Evolutionary conservation across 2,329 filamentous ascomycete genomes (phyloP).

Genomic region (Sclerotinia spermophila): DNA sequence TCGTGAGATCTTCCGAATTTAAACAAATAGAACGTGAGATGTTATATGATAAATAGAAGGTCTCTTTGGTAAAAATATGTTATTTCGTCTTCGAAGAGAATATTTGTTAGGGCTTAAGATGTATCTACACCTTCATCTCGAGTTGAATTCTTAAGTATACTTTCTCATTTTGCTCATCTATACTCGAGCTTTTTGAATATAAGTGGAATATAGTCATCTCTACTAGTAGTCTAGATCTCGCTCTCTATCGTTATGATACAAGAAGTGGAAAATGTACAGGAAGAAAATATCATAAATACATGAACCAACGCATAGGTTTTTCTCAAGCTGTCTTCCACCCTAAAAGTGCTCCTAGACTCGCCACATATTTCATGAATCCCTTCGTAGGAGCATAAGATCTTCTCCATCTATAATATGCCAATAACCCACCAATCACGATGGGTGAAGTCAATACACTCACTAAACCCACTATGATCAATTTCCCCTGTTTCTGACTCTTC

Average conservation of each 20-base stretch:
- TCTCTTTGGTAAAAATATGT: background rate
- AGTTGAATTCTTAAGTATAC: background rate
- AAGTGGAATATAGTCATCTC: background rate
- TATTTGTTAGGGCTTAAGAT: too few species aligned
- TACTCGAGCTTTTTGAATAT: background rate
- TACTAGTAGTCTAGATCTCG: background rate
- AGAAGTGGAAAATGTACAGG: background rate
- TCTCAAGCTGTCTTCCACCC: conserved; percentile 9
- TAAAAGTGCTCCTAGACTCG: background rate
- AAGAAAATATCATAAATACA: background rate
- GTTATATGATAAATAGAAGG: background rate
- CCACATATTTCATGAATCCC: background rate
- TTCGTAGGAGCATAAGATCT: background rate
- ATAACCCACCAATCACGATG: conserved; percentile 23
- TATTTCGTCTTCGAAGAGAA: background rate
- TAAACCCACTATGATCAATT: conserved; percentile 27
- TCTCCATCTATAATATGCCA: conserved; percentile 26
- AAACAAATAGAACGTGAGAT: background rate
- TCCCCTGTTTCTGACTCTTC: conserved; percentile 65
- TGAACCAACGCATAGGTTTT: background rate
- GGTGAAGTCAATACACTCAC: conserved; percentile 23
- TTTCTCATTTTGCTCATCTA: background rate
- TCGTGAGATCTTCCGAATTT: background rate
- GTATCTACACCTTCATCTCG: background rate
- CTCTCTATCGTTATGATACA: background rate